Evolutionary conservation across 768 basidiomycete species (phyloP).

Genomic region (Amanita muscaria): DNA sequence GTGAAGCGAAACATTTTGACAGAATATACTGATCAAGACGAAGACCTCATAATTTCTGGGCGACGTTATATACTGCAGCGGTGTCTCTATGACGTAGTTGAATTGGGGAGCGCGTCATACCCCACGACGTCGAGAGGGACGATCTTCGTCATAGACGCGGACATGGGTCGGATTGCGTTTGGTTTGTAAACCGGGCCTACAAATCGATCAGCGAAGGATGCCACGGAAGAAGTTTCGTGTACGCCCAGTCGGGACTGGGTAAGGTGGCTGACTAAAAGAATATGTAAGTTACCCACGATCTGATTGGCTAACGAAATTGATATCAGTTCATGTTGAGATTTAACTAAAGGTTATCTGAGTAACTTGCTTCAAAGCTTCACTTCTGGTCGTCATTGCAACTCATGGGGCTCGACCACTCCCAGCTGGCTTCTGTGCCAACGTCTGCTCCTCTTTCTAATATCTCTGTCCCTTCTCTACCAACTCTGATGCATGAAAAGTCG

Average conservation of each 20-base stretch:
- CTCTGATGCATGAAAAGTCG: conserved; percentile 24
- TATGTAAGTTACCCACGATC: conserved; percentile 4
- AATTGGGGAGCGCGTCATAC: neutral
- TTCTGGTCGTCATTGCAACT: conserved; percentile 21
- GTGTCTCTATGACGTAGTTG: neutral
- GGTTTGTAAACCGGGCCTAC: no score
- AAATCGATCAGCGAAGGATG: no score
- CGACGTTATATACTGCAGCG: neutral
- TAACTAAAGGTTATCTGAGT: conserved; percentile 3
- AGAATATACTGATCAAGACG: neutral
- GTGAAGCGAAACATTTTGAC: conserved; percentile 16
- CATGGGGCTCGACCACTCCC: conserved; percentile 29
- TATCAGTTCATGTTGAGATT: conserved; percentile 27
- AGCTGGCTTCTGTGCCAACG: conserved; percentile 34
- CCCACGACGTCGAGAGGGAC: neutral
- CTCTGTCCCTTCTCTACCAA: conserved; percentile 39
- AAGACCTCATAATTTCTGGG: neutral
- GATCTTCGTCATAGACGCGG: neutral
- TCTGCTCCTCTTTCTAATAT: conserved; percentile 37
- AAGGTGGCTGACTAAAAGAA: neutral
- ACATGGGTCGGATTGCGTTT: no score
- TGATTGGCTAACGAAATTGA: conserved; percentile 33
- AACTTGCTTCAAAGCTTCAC: conserved; percentile 15
- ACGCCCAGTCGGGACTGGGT: no score
- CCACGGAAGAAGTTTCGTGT: no score